Base-by-base conservation (phyloP, 805 yeast species). In the Cyberlindnera mississippiensis region DNA sequence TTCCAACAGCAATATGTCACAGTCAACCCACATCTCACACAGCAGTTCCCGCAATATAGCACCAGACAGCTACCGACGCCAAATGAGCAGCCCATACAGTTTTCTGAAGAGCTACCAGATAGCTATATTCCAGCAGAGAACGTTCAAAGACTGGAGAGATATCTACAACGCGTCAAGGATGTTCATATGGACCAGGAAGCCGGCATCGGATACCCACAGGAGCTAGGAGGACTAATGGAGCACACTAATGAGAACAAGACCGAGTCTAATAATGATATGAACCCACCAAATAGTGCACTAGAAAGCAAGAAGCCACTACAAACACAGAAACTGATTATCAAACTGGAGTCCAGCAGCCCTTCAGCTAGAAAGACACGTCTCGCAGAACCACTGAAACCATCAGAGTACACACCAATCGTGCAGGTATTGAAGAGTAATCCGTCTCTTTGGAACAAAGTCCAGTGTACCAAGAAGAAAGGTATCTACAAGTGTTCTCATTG, bases 401-500 rank as follows among this genome's bases (percentile, higher is more conserved):
- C 29, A 18, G 29, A 34, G 35, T 33, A 38, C 18, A 20, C 40
- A 2, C 31, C 46, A 6, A 40, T 50, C 11, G 44, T 53, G 18
- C 55, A 60, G n/a, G 62, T 56, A 29, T 39, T 68, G 17, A 48
- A 52, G 19, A 44, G 48, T 22, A 66, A 64, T 35, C 39, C 49
- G n/a, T 38, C 15, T 2, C 34, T 60, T 3, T 55, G 64, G 61
- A 49, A 52, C 4, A 56, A 57, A 10, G 50, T 64, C 10, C 35
- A 52, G 8, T 59, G 57, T 15, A 66, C 60, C 19, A 64, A 60
- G 34, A 72, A 68, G 57, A 66, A 67, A 45, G 77, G 72, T 0
- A 57, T 63, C 24, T 72, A 71, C 48, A 64, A 66, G 40, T 75
- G 80, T 55, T 57, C 72, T 4, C 78, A 75, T 42, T 75, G 80